These are phyloP conservation scores for Sphaceloma murrayae DNA, from an alignment of 2,329 filamentous ascomycete species.

Conservation along the genomic window DNA sequence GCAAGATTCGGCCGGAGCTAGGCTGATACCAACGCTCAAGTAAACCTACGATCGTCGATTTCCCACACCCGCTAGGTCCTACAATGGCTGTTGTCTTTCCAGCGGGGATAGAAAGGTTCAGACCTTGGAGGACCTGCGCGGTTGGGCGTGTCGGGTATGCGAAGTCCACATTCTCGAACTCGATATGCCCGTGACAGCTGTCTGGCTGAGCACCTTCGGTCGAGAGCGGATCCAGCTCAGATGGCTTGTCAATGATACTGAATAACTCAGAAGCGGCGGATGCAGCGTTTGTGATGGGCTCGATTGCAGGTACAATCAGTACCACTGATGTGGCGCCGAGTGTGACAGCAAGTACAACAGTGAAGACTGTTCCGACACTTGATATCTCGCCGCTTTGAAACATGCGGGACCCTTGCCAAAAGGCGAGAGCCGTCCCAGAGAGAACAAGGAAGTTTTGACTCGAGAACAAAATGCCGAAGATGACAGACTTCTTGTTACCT, in stretches of 20 bases:
- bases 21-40: slow-evolving; percentile 30
- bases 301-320: slow-evolving; percentile 34
- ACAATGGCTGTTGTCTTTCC: slow-evolving; percentile 39
- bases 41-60: slow-evolving; percentile 31
- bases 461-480: slow-evolving; percentile 37
- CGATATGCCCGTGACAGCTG: slow-evolving; percentile 40
- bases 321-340: slow-evolving; percentile 33
- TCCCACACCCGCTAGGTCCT: slow-evolving; percentile 32
- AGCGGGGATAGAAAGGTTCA: slow-evolving; percentile 31
- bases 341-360: slow-evolving; percentile 25
- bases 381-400: slow-evolving; percentile 27
- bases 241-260: slow-evolving; percentile 33
- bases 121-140: slow-evolving; percentile 29
- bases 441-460: slow-evolving; percentile 36
- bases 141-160: slow-evolving; percentile 50
- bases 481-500: slow-evolving; percentile 37
- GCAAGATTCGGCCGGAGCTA: slow-evolving; percentile 24
- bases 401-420: slow-evolving; percentile 38
- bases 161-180: slow-evolving; percentile 58
- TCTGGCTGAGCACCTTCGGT: slow-evolving; percentile 22
- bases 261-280: slow-evolving; percentile 36
- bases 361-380: slow-evolving; percentile 30
- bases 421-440: slow-evolving; percentile 32
- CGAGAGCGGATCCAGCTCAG: slow-evolving; percentile 32
- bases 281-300: slow-evolving; percentile 35